Evolutionary conservation across 1,284 basidiomycete genomes (phyloP).

Genomic region (Moesziomyces sp.): DNA sequence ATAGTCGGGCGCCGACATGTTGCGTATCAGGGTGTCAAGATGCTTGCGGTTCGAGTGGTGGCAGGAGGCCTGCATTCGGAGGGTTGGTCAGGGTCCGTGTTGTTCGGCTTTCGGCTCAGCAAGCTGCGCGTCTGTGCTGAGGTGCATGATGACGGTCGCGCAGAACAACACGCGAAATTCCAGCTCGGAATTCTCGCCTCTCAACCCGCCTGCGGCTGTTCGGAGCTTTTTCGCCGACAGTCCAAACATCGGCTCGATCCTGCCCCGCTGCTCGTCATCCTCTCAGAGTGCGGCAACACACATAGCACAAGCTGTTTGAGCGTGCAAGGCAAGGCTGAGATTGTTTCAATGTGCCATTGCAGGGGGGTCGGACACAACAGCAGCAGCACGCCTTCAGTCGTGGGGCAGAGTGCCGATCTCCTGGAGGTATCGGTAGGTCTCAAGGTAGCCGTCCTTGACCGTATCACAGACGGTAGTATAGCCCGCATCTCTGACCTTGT

Average conservation of each 20-base stretch:
- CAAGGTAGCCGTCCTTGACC: conserved; percentile 41
- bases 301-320: no score
- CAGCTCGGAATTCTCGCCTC: no score
- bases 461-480: conserved; percentile 38
- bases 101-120: no score
- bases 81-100: not conserved
- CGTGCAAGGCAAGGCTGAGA: no score
- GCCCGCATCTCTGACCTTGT: conserved; percentile 37
- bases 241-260: no score
- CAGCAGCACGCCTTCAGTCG: conserved; percentile 2
- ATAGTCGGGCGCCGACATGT: conserved; percentile 47
- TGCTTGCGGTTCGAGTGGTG: not conserved
- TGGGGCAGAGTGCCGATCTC: conserved; percentile 39
- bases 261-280: no score
- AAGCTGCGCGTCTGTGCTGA: not conserved
- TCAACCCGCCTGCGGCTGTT: no score
- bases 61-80: not conserved
- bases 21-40: not conserved
- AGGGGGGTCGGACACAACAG: no score
- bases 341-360: no score
- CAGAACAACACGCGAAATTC: no score
- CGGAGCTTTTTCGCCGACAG: no score
- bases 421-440: conserved; percentile 41
- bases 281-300: no score
- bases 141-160: not conserved